A percentile compares a stretch with the other conserved stretches of the same genome.
These are phyloP conservation scores for Phylloporus sp. DNA, from an alignment of 768 basidiomycete species.

Conservation along the genomic window DNA sequence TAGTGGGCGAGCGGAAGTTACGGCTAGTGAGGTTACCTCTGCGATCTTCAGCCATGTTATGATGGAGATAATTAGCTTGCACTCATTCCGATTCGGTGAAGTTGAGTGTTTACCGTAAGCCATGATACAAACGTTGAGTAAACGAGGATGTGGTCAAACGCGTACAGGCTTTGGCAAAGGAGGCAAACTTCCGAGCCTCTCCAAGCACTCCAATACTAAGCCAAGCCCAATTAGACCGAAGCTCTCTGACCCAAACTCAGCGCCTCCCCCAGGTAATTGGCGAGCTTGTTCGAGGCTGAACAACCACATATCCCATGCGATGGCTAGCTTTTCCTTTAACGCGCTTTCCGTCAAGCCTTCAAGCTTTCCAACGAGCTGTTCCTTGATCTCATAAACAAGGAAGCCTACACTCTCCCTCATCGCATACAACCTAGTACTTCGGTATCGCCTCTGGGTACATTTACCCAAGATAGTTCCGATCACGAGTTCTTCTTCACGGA, in stretches of 20 bases:
- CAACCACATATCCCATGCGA: conserved; percentile 66
- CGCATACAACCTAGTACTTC: conserved; percentile 53
- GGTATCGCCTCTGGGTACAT: conserved; percentile 58
- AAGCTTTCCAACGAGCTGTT: conserved; percentile 31
- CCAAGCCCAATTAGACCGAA: conserved; percentile 66
- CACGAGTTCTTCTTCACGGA: conserved; percentile 73
- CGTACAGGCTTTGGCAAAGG: conserved; percentile 12
- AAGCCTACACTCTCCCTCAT: conserved; percentile 57
- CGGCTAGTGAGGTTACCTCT: conserved; percentile 12
- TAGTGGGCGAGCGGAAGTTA: background rate
- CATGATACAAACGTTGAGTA: conserved; percentile 10
- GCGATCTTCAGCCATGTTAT: conserved; percentile 6
- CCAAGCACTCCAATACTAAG: conserved; percentile 56
- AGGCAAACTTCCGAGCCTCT: conserved; percentile 34
- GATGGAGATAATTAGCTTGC: conserved; percentile 3
- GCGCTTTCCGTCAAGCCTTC: conserved; percentile 20
- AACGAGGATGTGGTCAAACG: background rate
- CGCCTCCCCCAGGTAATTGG: conserved; percentile 11
- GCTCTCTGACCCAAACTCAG: conserved; percentile 51
- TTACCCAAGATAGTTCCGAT: conserved; percentile 71
- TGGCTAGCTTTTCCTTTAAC: conserved; percentile 40
- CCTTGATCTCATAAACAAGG: conserved; percentile 50
- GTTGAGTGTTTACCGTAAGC: conserved; percentile 12
- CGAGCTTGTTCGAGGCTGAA: conserved; percentile 41
- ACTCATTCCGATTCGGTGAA: background rate